Conservation (phyloP, 2,329 filamentous ascomycete genomes). For the Cercospora sesami region DNA sequence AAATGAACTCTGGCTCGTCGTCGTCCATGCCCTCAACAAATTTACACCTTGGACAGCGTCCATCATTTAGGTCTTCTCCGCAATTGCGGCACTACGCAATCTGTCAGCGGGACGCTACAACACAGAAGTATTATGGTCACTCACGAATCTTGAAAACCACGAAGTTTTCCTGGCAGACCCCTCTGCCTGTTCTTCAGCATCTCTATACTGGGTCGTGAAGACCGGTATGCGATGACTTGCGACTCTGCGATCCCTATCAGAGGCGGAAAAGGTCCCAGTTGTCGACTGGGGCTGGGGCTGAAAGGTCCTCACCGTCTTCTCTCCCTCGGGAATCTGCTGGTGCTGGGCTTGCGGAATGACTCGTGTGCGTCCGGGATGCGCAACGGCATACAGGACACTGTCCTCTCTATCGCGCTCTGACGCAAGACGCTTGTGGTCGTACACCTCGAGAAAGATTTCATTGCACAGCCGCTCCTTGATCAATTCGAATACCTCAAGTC, state of each 20-base stretch:
- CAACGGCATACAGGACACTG: slow-evolving; percentile 1
- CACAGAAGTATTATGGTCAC: not conserved
- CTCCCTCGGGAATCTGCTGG: not conserved
- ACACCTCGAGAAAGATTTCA: slow-evolving; percentile 24
- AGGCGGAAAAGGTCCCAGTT: not conserved
- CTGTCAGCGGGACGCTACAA: not conserved
- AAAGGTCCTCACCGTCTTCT: slow-evolving; percentile 5
- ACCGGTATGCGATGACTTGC: not conserved
- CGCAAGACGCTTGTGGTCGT: slow-evolving; percentile 7
- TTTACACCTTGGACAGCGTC: slow-evolving; percentile 2
- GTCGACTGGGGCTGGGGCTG: not conserved
- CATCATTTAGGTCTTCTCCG: not conserved
- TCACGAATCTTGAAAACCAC: not conserved
- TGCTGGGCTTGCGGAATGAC: not conserved
- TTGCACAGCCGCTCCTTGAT: slow-evolving; percentile 27
- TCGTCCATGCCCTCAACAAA: not conserved
- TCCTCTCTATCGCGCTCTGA: not conserved
- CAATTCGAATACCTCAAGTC: slow-evolving; percentile 24
- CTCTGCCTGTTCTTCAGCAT: not conserved
- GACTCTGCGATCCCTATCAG: not conserved
- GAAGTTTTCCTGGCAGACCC: not conserved
- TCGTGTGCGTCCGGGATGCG: not conserved
- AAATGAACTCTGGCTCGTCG: not conserved
- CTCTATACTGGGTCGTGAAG: not conserved
- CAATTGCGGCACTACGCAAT: not conserved